Conservation (phyloP, 2,329 filamentous ascomycete genomes). For the Balansia obtecta region DNA sequence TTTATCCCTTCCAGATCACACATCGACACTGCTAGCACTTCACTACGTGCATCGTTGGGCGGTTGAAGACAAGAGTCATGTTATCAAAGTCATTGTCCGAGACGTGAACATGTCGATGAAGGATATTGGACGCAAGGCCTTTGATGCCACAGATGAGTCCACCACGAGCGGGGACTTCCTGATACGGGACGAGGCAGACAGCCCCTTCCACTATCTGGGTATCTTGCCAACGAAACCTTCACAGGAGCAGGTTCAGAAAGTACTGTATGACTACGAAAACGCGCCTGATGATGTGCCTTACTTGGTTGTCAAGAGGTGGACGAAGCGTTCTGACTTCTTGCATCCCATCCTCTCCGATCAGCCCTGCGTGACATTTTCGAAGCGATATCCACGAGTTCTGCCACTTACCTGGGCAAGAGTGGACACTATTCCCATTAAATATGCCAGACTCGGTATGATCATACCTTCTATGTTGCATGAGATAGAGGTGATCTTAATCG, state of each 20-base stretch:
- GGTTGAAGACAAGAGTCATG: conserved; percentile 25
- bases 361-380: conserved; percentile 18
- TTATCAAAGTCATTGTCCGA: conserved; percentile 28
- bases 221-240: conserved; percentile 33
- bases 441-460: conserved; percentile 43
- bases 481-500: conserved; percentile 53
- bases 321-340: conserved; percentile 47
- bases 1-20: conserved; percentile 26
- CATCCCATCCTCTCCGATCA: conserved; percentile 22
- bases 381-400: conserved; percentile 31
- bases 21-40: conserved; percentile 30
- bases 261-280: conserved; percentile 23
- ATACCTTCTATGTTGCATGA: conserved; percentile 62
- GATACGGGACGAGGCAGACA: conserved; percentile 24
- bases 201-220: conserved; percentile 29
- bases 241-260: conserved; percentile 23
- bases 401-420: conserved; percentile 34
- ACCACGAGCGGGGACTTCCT: conserved; percentile 17
- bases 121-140: conserved; percentile 18
- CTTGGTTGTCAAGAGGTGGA: conserved; percentile 34
- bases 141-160: conserved; percentile 15
- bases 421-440: conserved; percentile 32
- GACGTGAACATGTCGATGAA: conserved; percentile 15
- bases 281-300: conserved; percentile 35
- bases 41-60: conserved; percentile 36